These are phyloP conservation scores for Rhodotorula sp. DNA, from an alignment of 1,284 basidiomycete genomes.

Conservation along the genomic window DNA sequence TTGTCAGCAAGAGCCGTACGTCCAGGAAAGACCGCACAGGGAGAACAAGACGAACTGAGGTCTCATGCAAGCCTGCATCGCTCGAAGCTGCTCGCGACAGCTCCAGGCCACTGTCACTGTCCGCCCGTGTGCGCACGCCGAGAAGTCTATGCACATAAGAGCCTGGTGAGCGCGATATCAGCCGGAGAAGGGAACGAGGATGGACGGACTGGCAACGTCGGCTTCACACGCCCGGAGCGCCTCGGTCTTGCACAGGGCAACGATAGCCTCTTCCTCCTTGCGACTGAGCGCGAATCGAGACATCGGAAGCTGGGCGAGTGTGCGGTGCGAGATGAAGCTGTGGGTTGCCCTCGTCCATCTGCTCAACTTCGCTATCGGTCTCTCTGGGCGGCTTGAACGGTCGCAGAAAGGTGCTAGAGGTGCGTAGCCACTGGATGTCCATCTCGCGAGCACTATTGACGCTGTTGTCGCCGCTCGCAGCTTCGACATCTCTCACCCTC, in stretches of 20 bases:
- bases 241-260: slow-evolving; percentile 36
- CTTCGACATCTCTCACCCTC: not conserved
- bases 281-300: slow-evolving; percentile 35
- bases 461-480: no score
- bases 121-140: slow-evolving; percentile 40
- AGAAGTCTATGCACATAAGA: slow-evolving; percentile 29
- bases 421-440: no score
- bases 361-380: not conserved
- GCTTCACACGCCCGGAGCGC: slow-evolving; percentile 39
- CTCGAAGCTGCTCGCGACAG: slow-evolving; percentile 39
- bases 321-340: not conserved
- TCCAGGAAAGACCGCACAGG: not conserved
- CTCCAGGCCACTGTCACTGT: slow-evolving; percentile 42
- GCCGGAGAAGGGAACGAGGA: not conserved
- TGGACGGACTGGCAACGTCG: slow-evolving; percentile 33
- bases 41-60: slow-evolving; percentile 30
- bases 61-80: slow-evolving; percentile 43
- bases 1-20: not conserved
- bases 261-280: slow-evolving; percentile 41
- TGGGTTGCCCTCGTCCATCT: no score
- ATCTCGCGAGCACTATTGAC: no score
- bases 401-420: no score
- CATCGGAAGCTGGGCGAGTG: slow-evolving; percentile 4
- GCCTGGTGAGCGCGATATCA: not conserved
- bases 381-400: not conserved